Evolutionary conservation across 2,329 filamentous ascomycete genomes (phyloP).

Genomic region (Thelonectria rubi): DNA sequence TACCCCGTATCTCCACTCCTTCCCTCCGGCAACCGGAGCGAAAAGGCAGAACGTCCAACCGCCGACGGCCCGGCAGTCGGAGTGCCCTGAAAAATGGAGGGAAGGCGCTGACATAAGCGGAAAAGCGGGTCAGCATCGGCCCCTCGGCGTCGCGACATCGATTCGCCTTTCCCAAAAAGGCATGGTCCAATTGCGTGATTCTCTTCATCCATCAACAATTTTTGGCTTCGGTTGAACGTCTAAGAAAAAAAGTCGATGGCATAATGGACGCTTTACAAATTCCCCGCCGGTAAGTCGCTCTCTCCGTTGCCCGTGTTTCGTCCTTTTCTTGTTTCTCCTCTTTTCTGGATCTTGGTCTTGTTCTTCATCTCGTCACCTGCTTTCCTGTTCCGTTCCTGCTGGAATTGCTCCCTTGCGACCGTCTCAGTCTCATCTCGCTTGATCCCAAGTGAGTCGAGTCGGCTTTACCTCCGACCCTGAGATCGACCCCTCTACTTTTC

Average conservation of each 20-base stretch:
- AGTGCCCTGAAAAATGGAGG: neutral
- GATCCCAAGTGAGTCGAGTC: constrained; percentile 30
- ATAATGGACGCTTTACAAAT: constrained; percentile 40
- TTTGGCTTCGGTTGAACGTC: constrained; percentile 36
- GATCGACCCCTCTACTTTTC: constrained; percentile 23
- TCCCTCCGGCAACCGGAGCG: constrained; percentile 36
- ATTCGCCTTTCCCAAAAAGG: constrained; percentile 45
- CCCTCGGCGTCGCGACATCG: constrained; percentile 39
- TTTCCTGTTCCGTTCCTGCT: constrained; percentile 28
- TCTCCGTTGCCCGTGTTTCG: constrained; percentile 7
- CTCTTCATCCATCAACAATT: constrained; percentile 50
- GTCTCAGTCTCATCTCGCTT: constrained; percentile 35
- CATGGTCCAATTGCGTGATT: constrained; percentile 53
- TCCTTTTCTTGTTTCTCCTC: constrained; percentile 23
- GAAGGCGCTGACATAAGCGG: neutral
- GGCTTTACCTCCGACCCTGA: constrained; percentile 12
- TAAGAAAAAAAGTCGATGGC: constrained; percentile 28
- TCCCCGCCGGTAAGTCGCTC: constrained; percentile 36
- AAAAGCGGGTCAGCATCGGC: constrained; percentile 27
- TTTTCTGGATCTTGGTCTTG: constrained; percentile 3
- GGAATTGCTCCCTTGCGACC: constrained; percentile 27
- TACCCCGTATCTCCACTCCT: neutral
- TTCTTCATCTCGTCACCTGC: constrained; percentile 23
- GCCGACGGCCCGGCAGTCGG: constrained; percentile 43
- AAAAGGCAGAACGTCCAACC: constrained; percentile 19